Conservation (phyloP, 2,329 filamentous ascomycete genomes). For the Colletotrichum musicola region DNA sequence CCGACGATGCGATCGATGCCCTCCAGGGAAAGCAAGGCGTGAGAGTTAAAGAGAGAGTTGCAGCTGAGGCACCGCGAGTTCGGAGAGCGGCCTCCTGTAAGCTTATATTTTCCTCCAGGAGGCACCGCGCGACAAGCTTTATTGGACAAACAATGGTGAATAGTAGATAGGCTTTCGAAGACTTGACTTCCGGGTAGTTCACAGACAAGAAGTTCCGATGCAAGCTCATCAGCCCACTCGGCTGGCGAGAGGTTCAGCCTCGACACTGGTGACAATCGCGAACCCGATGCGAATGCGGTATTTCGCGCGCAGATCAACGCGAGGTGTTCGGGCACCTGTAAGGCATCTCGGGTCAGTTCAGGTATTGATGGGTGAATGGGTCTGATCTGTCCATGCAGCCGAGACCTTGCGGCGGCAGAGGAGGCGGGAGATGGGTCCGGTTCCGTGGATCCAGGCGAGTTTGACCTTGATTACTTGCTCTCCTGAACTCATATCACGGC, state of each 20-base stretch:
- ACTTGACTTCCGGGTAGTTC: slow-evolving; percentile 4
- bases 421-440: slow-evolving; percentile 1
- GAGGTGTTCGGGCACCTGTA: slow-evolving; percentile 3
- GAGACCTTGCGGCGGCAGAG: not conserved
- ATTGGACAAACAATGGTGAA: too few species aligned
- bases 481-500: too few species aligned
- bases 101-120: not conserved
- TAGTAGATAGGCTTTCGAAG: not conserved
- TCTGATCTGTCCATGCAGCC: slow-evolving; percentile 9
- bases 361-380: not conserved
- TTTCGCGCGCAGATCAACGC: slow-evolving; percentile 17
- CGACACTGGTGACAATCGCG: not conserved
- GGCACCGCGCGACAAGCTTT: slow-evolving; percentile 2
- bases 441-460: not conserved
- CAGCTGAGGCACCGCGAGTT: slow-evolving; percentile 7
- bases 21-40: not conserved
- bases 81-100: not conserved
- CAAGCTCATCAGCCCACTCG: not conserved
- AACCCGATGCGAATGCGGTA: slow-evolving; percentile 18
- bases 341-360: not conserved
- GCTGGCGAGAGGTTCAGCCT: too few species aligned
- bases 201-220: slow-evolving; percentile 13
- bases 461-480: not conserved
- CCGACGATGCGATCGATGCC: not conserved
- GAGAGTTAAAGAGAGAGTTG: slow-evolving; percentile 5